Conservation (phyloP, 192 early-diverging fungal genomes). For the Coemansia sp. region DNA sequence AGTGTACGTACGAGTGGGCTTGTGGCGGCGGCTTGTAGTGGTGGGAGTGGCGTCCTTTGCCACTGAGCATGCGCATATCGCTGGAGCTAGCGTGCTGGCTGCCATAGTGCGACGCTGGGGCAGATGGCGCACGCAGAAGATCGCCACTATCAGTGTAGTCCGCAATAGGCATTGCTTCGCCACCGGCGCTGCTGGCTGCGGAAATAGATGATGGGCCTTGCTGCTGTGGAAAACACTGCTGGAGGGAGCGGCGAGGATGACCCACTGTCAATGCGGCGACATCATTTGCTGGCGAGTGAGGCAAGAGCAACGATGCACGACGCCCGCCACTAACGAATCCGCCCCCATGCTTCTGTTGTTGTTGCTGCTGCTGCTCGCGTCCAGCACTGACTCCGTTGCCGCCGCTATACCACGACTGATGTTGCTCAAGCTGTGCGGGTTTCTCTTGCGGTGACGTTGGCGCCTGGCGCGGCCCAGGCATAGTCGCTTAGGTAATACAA, state of each 20-base stretch:
- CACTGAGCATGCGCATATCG: constrained; percentile 5
- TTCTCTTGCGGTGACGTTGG: background rate
- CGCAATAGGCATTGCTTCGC: background rate
- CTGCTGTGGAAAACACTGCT: background rate
- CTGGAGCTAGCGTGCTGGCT: background rate
- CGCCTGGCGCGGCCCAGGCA: constrained; percentile 2
- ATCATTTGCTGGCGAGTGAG: background rate
- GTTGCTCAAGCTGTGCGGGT: background rate
- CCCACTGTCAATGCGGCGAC: background rate
- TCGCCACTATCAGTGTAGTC: background rate
- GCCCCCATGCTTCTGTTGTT: background rate
- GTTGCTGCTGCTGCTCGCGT: background rate
- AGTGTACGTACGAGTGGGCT: constrained; percentile 8
- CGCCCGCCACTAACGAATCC: background rate
- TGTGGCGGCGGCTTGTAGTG: constrained; percentile 8
- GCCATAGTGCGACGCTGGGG: background rate
- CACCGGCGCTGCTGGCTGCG: background rate
- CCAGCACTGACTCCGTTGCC: background rate
- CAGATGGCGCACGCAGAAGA: background rate
- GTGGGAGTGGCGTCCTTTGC: constrained; percentile 3
- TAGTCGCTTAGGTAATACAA: background rate
- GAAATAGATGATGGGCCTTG: background rate
- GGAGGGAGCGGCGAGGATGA: background rate
- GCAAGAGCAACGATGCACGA: background rate
- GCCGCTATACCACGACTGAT: constrained; percentile 1